Evolutionary conservation across 306 rosid species (phyloP).

Genomic region (Mucuna pruriens): DNA sequence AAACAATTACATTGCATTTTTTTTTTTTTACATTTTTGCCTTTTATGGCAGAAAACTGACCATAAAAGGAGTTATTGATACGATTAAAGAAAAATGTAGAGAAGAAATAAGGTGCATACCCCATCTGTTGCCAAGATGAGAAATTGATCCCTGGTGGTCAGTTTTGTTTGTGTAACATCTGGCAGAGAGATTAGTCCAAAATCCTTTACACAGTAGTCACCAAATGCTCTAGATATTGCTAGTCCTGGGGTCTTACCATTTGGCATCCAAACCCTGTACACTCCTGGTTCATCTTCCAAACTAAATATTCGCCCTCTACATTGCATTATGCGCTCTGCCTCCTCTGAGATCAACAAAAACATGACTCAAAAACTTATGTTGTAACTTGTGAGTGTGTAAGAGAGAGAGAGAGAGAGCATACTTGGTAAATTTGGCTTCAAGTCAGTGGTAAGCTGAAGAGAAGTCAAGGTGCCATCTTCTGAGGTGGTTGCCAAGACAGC

Average conservation of each 20-base stretch:
- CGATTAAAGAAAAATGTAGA: background rate
- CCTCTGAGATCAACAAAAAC: slow-evolving; percentile 49
- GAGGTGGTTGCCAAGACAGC: slow-evolving; percentile 66
- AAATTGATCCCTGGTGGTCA: slow-evolving; percentile 61
- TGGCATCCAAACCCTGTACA: slow-evolving; percentile 76
- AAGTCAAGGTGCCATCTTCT: slow-evolving; percentile 56
- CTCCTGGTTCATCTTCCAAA: slow-evolving; percentile 70
- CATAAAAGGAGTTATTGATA: slow-evolving; percentile 2
- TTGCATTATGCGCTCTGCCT: slow-evolving; percentile 64
- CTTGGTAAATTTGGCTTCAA: slow-evolving; percentile 71
- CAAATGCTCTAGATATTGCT: slow-evolving; percentile 78
- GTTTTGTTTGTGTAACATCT: slow-evolving; percentile 56
- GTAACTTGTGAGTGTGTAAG: background rate
- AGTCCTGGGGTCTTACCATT: slow-evolving; percentile 64
- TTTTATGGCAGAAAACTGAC: background rate
- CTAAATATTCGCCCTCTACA: slow-evolving; percentile 62
- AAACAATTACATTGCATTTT: background rate
- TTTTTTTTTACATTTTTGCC: background rate
- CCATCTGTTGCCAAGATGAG: slow-evolving; percentile 81
- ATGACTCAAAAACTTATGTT: background rate
- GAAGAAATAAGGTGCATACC: slow-evolving; percentile 42
- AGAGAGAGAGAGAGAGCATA: slow-evolving; percentile 21
- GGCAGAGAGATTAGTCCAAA: slow-evolving; percentile 74
- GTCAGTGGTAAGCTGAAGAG: slow-evolving; percentile 67
- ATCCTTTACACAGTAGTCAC: slow-evolving; percentile 68